Evolutionary conservation across 148 eudicot genomes (phyloP).

Genomic region (Camellia sinensis): DNA sequence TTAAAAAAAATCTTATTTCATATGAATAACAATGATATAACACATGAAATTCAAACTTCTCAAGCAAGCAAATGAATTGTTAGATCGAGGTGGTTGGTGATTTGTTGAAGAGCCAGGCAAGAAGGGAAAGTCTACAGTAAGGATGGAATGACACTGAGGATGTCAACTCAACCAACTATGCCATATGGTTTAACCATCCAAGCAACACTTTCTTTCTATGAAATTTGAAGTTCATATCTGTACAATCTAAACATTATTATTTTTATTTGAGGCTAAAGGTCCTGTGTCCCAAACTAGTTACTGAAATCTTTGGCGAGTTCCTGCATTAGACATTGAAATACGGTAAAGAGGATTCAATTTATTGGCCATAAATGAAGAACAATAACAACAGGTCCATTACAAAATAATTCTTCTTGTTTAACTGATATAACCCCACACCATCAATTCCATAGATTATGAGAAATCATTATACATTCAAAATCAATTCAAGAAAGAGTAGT

Average conservation of each 20-base stretch:
- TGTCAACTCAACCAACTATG: background rate
- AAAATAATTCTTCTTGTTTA: background rate
- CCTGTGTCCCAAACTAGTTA: background rate
- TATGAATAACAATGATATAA: background rate
- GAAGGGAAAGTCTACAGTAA: too few species aligned
- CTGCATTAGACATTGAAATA: background rate
- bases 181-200: background rate
- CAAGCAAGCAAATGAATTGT: background rate
- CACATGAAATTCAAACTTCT: background rate
- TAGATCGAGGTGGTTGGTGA: too few species aligned
- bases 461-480: background rate
- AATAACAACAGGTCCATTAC: too few species aligned
- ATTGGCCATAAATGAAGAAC: too few species aligned
- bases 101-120: too few species aligned
- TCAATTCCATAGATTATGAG: background rate
- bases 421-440: background rate
- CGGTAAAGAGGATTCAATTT: too few species aligned
- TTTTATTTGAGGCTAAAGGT: background rate
- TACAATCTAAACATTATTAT: background rate
- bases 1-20: background rate
- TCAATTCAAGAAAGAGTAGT: background rate
- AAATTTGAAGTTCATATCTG: background rate
- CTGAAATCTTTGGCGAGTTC: background rate
- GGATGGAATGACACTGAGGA: too few species aligned
- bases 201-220: background rate